Evolutionary conservation across 495 filamentous ascomycete species (phyloP).

Genomic region (Parathielavia hyrcaniae): DNA sequence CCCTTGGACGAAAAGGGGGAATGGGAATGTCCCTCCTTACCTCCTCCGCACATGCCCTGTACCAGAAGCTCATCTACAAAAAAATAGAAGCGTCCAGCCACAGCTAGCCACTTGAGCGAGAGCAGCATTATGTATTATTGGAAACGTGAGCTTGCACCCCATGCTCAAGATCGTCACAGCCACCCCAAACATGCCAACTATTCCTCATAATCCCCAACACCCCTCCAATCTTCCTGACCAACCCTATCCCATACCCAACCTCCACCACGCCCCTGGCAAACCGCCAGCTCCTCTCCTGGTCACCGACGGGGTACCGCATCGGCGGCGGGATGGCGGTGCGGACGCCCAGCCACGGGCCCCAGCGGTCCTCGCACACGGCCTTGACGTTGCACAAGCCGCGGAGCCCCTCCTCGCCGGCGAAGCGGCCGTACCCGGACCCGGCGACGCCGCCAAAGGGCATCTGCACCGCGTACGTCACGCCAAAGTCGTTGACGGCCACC

Average conservation of each 20-base stretch:
- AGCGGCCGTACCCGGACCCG: constrained; percentile 86
- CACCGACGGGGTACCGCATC: constrained; percentile 71
- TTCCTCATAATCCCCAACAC: constrained; percentile 41
- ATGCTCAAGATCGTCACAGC: no score
- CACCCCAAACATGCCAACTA: constrained; percentile 11
- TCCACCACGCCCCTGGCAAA: constrained; percentile 53
- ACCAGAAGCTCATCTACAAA: no score
- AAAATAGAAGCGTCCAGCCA: no score
- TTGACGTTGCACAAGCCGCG: constrained; percentile 80
- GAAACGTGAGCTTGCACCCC: no score
- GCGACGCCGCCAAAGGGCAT: constrained; percentile 85
- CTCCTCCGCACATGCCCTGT: no score
- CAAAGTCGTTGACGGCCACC: constrained; percentile 94
- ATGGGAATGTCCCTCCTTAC: no score
- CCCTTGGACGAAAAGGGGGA: no score
- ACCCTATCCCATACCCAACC: constrained; percentile 45
- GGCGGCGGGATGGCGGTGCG: constrained; percentile 71
- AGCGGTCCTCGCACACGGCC: constrained; percentile 72
- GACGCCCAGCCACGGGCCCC: constrained; percentile 50
- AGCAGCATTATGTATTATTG: no score
- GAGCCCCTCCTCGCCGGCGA: constrained; percentile 86
- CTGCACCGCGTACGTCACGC: constrained; percentile 82
- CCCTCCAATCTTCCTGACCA: constrained; percentile 36
- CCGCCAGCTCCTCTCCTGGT: constrained; percentile 48
- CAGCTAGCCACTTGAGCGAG: no score